Conservation (phyloP, 2,329 filamentous ascomycete species). For the Hypomyces rosellus region DNA sequence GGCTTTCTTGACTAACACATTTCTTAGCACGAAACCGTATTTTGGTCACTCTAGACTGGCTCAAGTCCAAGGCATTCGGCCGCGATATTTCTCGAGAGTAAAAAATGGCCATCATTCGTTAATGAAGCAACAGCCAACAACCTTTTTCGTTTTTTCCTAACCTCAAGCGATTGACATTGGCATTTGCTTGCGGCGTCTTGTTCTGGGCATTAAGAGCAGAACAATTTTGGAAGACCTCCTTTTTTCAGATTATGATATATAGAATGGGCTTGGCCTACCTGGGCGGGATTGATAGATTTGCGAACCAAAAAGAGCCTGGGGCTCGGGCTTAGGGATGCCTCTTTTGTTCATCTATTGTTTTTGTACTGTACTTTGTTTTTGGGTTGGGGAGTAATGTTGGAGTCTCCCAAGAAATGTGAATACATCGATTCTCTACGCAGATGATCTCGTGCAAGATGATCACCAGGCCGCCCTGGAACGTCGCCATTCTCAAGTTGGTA, state of each 20-base stretch:
- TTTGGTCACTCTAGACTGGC: conserved; percentile 88
- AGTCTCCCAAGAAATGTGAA: not conserved
- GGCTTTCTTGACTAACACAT: conserved; percentile 12
- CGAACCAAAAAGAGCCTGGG: too few relatives aligned
- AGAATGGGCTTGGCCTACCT: conserved; percentile 8
- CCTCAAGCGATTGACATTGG: conserved; percentile 4
- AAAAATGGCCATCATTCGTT: conserved; percentile 11
- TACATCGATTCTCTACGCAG: not conserved
- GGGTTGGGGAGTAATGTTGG: too few relatives aligned
- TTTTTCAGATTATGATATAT: not conserved
- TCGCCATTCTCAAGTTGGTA: too few relatives aligned
- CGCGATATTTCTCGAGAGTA: conserved; percentile 88
- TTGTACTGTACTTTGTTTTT: too few relatives aligned
- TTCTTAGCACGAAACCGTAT: conserved; percentile 79
- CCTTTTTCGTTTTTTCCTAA: conserved; percentile 6
- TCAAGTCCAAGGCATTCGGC: conserved; percentile 94
- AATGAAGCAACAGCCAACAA: not conserved
- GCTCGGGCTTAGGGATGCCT: too few relatives aligned
- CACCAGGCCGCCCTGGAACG: too few relatives aligned
- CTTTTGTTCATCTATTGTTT: too few relatives aligned
- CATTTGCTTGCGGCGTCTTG: conserved; percentile 8
- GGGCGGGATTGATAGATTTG: conserved; percentile 8
- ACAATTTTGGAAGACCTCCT: conserved; percentile 3
- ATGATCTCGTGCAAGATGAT: too few relatives aligned
- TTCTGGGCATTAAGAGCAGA: conserved; percentile 9